Evolutionary conservation across 2,329 filamentous ascomycete species (phyloP), one percentile per base, ranked within the genome.

Genomic region (Epichloe festucae): DNA sequence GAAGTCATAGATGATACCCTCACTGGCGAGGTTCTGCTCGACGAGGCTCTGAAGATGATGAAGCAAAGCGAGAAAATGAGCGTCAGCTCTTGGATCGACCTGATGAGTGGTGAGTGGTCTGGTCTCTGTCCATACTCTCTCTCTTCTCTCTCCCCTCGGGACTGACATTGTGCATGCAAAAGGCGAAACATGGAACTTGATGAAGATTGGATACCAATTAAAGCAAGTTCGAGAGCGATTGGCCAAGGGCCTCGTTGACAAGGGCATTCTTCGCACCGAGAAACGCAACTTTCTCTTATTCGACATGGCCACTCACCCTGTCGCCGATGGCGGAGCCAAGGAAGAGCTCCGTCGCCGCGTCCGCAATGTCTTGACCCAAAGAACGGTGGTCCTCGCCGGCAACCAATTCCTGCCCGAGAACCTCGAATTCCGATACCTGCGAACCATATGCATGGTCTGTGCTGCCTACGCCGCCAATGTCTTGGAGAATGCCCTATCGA

Each of bases 51-150:
- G 65, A 98, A 98, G 77, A 95, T 98, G 90, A 98, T 98, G 91
- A 98, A 98, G 78, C 84, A 87, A 61, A 96, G 89, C 70, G 93
- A 98, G 76, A 96, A 95, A 79, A 97, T 98, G 93, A 97, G 93
- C 70, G 93, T 98, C 59, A 93, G 88, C 75, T 88, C 89, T 45
- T 98, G 93, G 93, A 97, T 98, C 68, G 93, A 98, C 69, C 75
- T 98, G 60, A 91, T 98, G 89, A 96, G 90, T 69, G 93, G 91
- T 96, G 81, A 61, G 77, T 52, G 31, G 34, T 14, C 39, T 42
- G 44, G 42, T 31, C 27, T 34, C 48, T 31, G n/a, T 46, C 40
- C 14, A 11, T 23, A 2, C 31, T 35, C 21, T 36, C 19, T 27
- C 27, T 47, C 11, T 27, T 7, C 17, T 35, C 27, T 14, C 35